Evolutionary conservation across 805 yeast genomes (phyloP), one percentile per base, ranked within the genome.

Genomic region (Danielia reshetovae): DNA sequence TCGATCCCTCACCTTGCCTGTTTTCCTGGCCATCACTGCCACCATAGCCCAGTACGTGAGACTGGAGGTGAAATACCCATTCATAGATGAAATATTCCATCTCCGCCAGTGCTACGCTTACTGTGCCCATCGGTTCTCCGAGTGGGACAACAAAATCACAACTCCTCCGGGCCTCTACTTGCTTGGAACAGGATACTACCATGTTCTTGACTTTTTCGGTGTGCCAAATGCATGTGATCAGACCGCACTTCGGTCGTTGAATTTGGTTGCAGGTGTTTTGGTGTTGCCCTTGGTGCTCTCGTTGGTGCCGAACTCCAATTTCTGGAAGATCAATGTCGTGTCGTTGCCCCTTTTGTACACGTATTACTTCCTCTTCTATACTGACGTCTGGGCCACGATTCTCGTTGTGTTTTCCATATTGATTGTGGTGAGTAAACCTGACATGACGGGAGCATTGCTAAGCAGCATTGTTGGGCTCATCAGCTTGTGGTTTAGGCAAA

Each of bases 121-220:
- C 51, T 74, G 86, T 39, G 46, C 55, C 2, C 82, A 81, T 9
- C 64, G 77, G 33, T 87, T 79, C 61, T 35, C 43, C n/a, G 49
- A 62, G 1, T 48, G 52, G 52, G 87, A 93, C 56, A 71, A 79
- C 9, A 89, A 90, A 53, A 87, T 93, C 54, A 90, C 98, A 2
- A 93, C 98, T 0, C 98, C 98, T 1, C 97, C 97, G 1, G 98
- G 97, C 0, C 63, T 90, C 12, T 90, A 93, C 54, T 37, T 57
- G 5, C 43, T 75, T 7, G 77, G 75, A 4, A 58, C 59, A 21
- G 42, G 45, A 3, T 73, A 68, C 41, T 29, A 63, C 7, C 59
- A 59, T 23, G 32, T 69, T 3, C 42, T 78, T 40, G 55, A 58
- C 3, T 41, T 74, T 14, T 45, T 62, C 1, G 61, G 68, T 7